A percentile compares a stretch with the other conserved stretches of the same genome.
Conservation (phyloP, 202 grass and related monocot species). For the Panicum hallii region DNA sequence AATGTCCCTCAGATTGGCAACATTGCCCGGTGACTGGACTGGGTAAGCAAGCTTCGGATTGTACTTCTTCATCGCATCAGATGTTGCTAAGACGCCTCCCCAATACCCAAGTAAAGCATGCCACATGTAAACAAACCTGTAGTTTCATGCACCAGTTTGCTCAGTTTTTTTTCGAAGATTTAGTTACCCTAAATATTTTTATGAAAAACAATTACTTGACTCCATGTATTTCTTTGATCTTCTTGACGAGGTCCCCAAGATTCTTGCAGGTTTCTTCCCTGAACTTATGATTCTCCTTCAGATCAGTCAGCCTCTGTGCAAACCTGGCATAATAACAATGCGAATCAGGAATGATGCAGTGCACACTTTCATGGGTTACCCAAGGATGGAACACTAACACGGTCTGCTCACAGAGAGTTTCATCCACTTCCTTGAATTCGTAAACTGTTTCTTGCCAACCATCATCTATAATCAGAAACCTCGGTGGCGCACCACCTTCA, state of each 20-base stretch:
- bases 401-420: constrained; percentile 32
- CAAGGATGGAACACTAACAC: constrained; percentile 38
- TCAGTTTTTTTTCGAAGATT: background rate
- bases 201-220: constrained; percentile 52
- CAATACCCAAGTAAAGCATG: constrained; percentile 65
- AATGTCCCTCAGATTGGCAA: constrained; percentile 59
- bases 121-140: constrained; percentile 56
- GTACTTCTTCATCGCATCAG: constrained; percentile 58
- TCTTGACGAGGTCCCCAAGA: constrained; percentile 44
- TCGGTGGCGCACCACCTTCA: constrained; percentile 48
- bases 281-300: constrained; percentile 62
- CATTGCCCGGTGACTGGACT: constrained; percentile 47
- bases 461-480: constrained; percentile 68
- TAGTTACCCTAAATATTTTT: background rate
- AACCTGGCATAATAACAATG: constrained; percentile 44
- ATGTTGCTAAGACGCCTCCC: constrained; percentile 51
- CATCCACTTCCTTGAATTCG: constrained; percentile 46
- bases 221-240: constrained; percentile 54
- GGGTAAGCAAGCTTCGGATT: constrained; percentile 60
- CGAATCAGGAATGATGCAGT: background rate
- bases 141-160: constrained; percentile 3
- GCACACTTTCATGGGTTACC: constrained; percentile 5
- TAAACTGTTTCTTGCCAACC: constrained; percentile 61
- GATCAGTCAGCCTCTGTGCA: constrained; percentile 49
- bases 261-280: constrained; percentile 52